phyloP scores from a whole-genome alignment of 371 early-diverging fungal genomes.

The Parasitella parasitica region DNA sequence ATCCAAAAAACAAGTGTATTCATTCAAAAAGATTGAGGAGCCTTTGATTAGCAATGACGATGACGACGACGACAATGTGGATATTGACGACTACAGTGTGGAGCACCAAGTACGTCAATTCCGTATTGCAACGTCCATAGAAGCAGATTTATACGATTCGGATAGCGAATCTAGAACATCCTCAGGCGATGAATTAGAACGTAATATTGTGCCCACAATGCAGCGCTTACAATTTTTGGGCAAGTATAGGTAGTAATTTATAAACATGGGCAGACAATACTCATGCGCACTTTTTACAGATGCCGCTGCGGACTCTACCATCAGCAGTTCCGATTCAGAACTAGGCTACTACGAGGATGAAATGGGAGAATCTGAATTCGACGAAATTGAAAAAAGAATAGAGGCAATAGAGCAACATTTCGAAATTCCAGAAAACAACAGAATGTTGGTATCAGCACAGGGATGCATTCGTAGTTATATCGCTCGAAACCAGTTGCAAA shows the following conservation, averaged over 20 bases:
- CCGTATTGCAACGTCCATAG: conserved; percentile 1
- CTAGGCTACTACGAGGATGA: conserved; percentile 5
- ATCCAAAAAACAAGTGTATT: neutral
- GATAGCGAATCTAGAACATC: conserved; percentile 20
- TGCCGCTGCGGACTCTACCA: conserved; percentile 3
- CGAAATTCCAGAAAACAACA: conserved; percentile 6
- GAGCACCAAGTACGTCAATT: neutral
- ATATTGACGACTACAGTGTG: no score
- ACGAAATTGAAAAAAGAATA: conserved; percentile 2
- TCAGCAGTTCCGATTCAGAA: conserved; percentile 16
- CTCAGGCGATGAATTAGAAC: conserved; percentile 5
- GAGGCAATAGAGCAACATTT: conserved; percentile 12
- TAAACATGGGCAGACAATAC: neutral
- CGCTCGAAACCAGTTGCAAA: conserved; percentile 17
- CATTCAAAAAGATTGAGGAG: conserved; percentile 18
- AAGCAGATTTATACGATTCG: conserved; percentile 14
- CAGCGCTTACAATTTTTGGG: conserved; percentile 7
- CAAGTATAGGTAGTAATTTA: neutral
- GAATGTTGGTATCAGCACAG: conserved; percentile 4
- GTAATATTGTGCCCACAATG: conserved; percentile 5
- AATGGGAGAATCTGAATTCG: neutral
- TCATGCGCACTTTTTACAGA: neutral
- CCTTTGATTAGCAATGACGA: conserved; percentile 1
- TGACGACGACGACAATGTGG: no score
- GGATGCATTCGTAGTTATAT: conserved; percentile 18